phyloP scores from a whole-genome alignment of 1,284 basidiomycete species.

The Clitocybe nebularis region DNA sequence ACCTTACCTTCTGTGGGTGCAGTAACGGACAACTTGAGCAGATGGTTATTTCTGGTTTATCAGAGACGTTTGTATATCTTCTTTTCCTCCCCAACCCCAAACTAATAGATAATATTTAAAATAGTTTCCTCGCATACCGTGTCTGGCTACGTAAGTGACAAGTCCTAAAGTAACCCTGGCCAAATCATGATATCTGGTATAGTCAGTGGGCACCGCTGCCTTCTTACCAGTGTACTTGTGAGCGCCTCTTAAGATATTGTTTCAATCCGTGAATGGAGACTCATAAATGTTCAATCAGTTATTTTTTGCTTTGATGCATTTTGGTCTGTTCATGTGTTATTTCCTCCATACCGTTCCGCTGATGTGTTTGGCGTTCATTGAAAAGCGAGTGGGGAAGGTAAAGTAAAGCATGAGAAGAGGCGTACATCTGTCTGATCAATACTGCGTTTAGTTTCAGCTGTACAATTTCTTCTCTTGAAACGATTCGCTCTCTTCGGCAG shows the following conservation, averaged over 20 bases:
- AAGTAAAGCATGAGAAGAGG: too few relatives aligned
- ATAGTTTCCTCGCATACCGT: conserved; percentile 27
- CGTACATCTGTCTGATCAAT: not conserved
- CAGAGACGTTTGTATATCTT: conserved; percentile 22
- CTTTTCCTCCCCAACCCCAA: not conserved
- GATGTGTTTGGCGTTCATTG: not conserved
- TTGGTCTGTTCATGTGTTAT: conserved; percentile 18
- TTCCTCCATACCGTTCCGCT: not conserved
- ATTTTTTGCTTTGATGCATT: conserved; percentile 23
- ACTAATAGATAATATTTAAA: not conserved
- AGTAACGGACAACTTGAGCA: conserved; percentile 10
- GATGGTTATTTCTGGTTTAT: conserved; percentile 29
- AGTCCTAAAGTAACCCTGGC: not conserved
- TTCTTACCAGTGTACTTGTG: conserved; percentile 21
- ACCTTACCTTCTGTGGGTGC: not conserved
- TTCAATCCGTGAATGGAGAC: too few relatives aligned
- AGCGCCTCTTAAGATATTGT: conserved; percentile 2
- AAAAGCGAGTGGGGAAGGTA: conserved; percentile 29
- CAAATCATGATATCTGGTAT: not conserved
- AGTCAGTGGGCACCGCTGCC: conserved; percentile 21
- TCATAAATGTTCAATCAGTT: too few relatives aligned
- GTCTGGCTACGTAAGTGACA: conserved; percentile 25
- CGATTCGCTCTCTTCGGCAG: conserved; percentile 19
- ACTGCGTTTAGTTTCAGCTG: conserved; percentile 22
- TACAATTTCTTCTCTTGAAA: conserved; percentile 23